Evolutionary conservation across 148 eudicot genomes (phyloP).

Genomic region (Pouteria glomerata): DNA sequence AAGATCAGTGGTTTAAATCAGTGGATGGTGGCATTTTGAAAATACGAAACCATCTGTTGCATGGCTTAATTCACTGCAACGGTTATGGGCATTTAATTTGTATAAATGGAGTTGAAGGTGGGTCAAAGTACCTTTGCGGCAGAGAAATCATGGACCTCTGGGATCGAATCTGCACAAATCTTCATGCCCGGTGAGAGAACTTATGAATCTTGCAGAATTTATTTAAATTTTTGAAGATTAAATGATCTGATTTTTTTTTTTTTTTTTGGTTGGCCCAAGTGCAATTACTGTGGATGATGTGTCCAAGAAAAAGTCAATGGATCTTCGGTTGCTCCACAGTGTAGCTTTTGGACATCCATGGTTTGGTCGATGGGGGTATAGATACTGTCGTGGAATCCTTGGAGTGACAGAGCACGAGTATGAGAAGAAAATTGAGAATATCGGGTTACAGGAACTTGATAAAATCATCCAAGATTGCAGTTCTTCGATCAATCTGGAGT

Average conservation of each 20-base stretch:
- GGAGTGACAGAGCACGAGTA: slow-evolving; percentile 58
- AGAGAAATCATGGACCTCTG: slow-evolving; percentile 81
- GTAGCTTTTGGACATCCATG: slow-evolving; percentile 75
- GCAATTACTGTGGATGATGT: slow-evolving; percentile 66
- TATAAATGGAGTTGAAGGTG: slow-evolving; percentile 79
- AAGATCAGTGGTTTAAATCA: slow-evolving; percentile 66
- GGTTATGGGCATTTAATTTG: slow-evolving; percentile 81
- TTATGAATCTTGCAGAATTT: neutral
- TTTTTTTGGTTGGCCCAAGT: slow-evolving; percentile 31
- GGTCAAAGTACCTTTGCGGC: slow-evolving; percentile 59
- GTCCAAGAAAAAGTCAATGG: slow-evolving; percentile 68
- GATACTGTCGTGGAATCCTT: slow-evolving; percentile 65
- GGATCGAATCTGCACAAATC: slow-evolving; percentile 80
- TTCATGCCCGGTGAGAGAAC: slow-evolving; percentile 49
- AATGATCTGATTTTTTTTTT: neutral
- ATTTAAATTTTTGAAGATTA: neutral
- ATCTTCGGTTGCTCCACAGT: slow-evolving; percentile 70
- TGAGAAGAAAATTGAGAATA: slow-evolving; percentile 51
- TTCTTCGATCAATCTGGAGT: slow-evolving; percentile 22
- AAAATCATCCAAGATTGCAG: slow-evolving; percentile 24
- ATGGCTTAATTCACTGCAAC: slow-evolving; percentile 83
- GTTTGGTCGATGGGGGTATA: slow-evolving; percentile 91
- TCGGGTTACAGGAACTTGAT: slow-evolving; percentile 55
- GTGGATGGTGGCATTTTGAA: slow-evolving; percentile 44
- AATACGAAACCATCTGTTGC: slow-evolving; percentile 59